Evolutionary conservation across 2,329 filamentous ascomycete genomes (phyloP).

Genomic region (Trichophyton simii): DNA sequence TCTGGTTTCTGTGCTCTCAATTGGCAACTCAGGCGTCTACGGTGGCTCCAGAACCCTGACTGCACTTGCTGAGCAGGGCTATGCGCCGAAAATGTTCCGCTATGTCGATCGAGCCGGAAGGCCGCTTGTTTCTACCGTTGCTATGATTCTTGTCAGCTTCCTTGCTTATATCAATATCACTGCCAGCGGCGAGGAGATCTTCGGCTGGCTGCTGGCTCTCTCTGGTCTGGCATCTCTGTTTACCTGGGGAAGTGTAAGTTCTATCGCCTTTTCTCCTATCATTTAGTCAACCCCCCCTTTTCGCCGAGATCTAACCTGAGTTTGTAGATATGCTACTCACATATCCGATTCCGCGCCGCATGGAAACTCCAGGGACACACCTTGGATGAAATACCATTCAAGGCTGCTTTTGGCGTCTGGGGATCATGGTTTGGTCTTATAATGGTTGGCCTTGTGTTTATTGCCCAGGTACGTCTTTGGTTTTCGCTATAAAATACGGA

Average conservation of each 20-base stretch:
- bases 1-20: constrained; percentile 47
- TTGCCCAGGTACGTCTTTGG: constrained; percentile 31
- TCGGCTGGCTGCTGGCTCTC: constrained; percentile 53
- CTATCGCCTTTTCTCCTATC: not conserved
- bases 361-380: constrained; percentile 47
- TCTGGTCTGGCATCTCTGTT: constrained; percentile 52
- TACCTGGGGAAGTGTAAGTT: constrained; percentile 44
- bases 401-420: constrained; percentile 43
- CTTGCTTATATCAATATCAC: constrained; percentile 32
- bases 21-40: constrained; percentile 48
- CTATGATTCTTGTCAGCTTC: constrained; percentile 30
- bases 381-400: constrained; percentile 52
- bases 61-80: constrained; percentile 37
- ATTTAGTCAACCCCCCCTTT: not conserved
- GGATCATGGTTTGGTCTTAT: constrained; percentile 50
- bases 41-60: constrained; percentile 46
- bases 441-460: constrained; percentile 41
- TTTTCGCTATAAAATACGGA: too few relatives aligned
- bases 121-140: constrained; percentile 30
- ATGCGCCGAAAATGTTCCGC: constrained; percentile 34
- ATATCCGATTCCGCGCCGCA: constrained; percentile 54
- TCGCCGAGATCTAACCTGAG: not conserved
- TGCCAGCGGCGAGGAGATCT: constrained; percentile 40
- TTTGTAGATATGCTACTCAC: constrained; percentile 45
- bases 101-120: constrained; percentile 37